Base-by-base conservation (phyloP, 169 alveolate genomes). In the Pseudocohnilembus persalinus region DNA sequence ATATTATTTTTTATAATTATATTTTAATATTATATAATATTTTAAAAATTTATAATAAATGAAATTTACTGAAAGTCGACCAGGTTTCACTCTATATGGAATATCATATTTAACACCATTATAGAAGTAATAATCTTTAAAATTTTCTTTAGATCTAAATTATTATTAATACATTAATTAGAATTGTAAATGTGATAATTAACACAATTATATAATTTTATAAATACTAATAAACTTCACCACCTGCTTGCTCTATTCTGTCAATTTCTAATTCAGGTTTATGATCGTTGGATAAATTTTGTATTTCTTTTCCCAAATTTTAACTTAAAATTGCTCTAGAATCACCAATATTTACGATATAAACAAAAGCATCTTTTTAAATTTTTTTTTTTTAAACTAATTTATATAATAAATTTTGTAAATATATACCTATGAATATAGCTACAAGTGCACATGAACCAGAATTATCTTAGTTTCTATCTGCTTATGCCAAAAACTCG, bases 361-460 rank as follows among this genome's bases (percentile, higher is more conserved):
- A 92, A 0, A 76, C 84, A 15, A 79, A 6, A 49, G 30, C 84
- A 29, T 90, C 97, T 27, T 89, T 84, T 73, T 85, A 87, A 34
- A 88, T 49, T 4, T 49, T 11, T 49, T 11, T 49, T 11, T 11
- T 49, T 11, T 11, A 49, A 49, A 49, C 20, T 49, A 49, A 49
- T 11, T 11, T 49, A 49, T 49, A 49, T 11, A 11, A 49, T 49
- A 11, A 49, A 49, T 11, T 20, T 49, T 11, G 26, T 11, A 49
- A 49, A 49, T 11, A 31, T 33, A 87, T 92, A 49, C 92, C 96
- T 25, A 94, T 91, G 20, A 96, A 92, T 49, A 96, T 77, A 29
- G 92, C 85, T 29, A 94, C 91, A 24, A 94, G 83, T 29, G 97
- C 98, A 87, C 98, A 96, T 1, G 96, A 92, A 0, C 98, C 98